Evolutionary conservation across 1,284 basidiomycete species (phyloP), one percentile per base, ranked within the genome.

Genomic region (Ustilago vetiveriae): DNA sequence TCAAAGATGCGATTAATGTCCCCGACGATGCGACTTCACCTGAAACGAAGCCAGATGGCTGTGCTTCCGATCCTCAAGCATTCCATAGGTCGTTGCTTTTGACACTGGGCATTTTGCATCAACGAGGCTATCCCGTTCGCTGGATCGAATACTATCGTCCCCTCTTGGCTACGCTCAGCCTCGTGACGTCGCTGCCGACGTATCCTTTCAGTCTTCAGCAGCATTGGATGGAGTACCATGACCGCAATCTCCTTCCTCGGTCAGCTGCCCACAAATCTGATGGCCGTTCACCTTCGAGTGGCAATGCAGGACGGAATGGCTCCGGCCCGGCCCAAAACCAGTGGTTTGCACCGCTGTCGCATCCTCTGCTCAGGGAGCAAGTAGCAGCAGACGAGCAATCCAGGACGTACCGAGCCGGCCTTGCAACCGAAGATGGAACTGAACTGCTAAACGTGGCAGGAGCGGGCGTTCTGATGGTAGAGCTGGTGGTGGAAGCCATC

Each of bases 151-250:
- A 55, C 14, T 59, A 54, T 36, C 49, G 64, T 11, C 50, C 69
- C 19, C 47, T 47, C 9, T 37, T 67, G 13, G 35, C 36, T 13
- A 8, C 41, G 3, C 43, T 65, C 0, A 29, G 33, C 30, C 40
- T 54, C 33, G 32, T 70, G 36, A 17, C 36, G 16, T 32, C 49
- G 16, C 37, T 70, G 36, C 67, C 72, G 0, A 57, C 67, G 13
- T 74, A 74, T 42, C 39, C 50, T 2, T 74, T 74, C 38, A 51
- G 55, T 24, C 57, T 64, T 17, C 52, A 56, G 33, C 54, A 51
- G 35, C 51, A 51, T 45, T 74, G 72, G 72, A 71, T 74, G 53
- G 58, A 66, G 7, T 74, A 71, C 23, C 56, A 52, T n/a, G 72
- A 74, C 39, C 72, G 72, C 30, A 58, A 62, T 29, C 41, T 74